Percentiles rank a stretch among this genome's conserved stretches.
Conservation (phyloP, 805 yeast species). For the Barnettozyma salicaria region DNA sequence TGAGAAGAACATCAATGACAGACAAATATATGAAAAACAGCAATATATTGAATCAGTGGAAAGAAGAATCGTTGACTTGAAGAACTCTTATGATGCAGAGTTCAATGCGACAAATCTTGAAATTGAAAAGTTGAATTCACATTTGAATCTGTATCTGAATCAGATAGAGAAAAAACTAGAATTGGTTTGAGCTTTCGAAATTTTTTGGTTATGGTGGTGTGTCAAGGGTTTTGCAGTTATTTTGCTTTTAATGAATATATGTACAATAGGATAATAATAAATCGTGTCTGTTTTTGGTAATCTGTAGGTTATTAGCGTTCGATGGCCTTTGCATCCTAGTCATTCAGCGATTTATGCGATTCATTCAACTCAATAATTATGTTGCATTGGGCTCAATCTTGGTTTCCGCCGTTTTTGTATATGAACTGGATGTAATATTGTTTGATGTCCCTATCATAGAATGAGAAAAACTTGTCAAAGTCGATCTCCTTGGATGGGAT, state of each 20-base stretch:
- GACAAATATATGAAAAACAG: conserved; percentile 31
- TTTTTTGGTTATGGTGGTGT: neutral
- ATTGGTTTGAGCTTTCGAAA: neutral
- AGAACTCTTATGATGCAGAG: conserved; percentile 35
- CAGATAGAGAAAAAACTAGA: conserved; percentile 7
- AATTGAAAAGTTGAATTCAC: conserved; percentile 21
- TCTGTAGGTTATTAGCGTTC: too few relatives aligned
- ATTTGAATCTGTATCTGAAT: conserved; percentile 4
- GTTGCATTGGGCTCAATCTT: neutral
- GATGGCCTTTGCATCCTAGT: neutral
- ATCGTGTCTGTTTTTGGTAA: too few relatives aligned
- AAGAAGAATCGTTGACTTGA: conserved; percentile 28
- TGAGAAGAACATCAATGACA: conserved; percentile 35
- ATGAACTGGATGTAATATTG: conserved; percentile 58
- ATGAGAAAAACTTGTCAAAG: conserved; percentile 49
- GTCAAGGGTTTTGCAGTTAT: neutral
- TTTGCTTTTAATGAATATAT: neutral
- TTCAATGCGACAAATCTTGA: conserved; percentile 32
- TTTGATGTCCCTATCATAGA: conserved; percentile 66
- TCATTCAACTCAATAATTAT: neutral
- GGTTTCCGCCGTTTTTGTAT: conserved; percentile 1
- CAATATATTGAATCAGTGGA: conserved; percentile 34
- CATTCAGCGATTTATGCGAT: neutral
- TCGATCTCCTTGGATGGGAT: conserved; percentile 54
- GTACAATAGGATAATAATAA: too few relatives aligned